Evolutionary conservation across 495 filamentous ascomycete species (phyloP), one percentile per base, ranked within the genome.

Genomic region (Aspergillus indologenus): DNA sequence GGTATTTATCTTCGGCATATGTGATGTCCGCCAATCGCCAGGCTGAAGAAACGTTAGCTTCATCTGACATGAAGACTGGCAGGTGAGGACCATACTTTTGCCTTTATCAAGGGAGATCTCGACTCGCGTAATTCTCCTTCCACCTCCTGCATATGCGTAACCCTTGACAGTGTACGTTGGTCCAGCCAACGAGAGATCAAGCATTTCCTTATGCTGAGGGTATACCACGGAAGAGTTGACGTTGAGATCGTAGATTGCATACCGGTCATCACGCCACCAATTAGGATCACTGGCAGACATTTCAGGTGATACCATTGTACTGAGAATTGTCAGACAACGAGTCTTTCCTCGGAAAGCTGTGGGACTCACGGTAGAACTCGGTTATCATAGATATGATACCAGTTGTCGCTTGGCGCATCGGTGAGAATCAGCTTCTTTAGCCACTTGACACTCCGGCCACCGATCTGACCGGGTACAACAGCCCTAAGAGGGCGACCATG

Each of bases 381-480:
- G 62, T 98, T 98, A 66, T 98, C 93, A 66, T 95, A 90, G 55
- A 95, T 90, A 70, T 98, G 93, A 63, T 97, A 98, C 92, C 92
- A 96, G 63, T 96, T 96, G 52, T 93, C 88, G 66, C 91, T 96
- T 0, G 93, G 93, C 4, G 72, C 71, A 6, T 84, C 81, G 0
- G 91, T 94, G 49, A 97, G 65, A 29, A 92, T 88, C 52, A 98
- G 81, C 45, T 80, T 86, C 77, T 89, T 96, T 60, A 98, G 65
- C 93, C 93, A 98, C 71, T 98, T 98, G 24, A 98, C 92, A 71
- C 91, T 96, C 49, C 93, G 80, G 6, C 92, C 93, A 45, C 93
- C 93, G 60, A 98, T 97, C 72, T 96, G 92, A 4, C 93, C 92
- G 0, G 93, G 93, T 8, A 98, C 90, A 5, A 96, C 87, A 4